Base-by-base conservation (phyloP, 768 basidiomycete species). In the Mycena albidolilacea region DNA sequence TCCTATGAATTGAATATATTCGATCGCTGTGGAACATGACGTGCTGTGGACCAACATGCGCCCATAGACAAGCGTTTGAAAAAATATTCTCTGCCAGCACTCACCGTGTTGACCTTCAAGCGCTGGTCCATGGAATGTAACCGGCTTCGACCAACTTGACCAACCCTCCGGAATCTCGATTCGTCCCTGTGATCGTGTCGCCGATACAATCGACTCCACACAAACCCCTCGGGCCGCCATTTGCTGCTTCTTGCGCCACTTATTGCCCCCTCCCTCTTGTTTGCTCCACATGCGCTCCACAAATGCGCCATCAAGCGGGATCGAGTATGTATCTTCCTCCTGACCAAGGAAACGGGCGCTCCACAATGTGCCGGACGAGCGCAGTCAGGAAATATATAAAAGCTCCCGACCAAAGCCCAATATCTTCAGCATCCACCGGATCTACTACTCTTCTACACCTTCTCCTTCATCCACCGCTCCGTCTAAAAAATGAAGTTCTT, bases 401-500 rank as follows among this genome's bases (percentile, higher is more conserved):
- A 64, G 37, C 30, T 50, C 64, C 39, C 12, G 9, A 39, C 48
- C n/a, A 39, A 15, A 21, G 35, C 12, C 37, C 5, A 14, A 64
- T 39, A n/a, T 48, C 46, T 54, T 64, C 50, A 39, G 48, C 44
- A 46, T 50, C 64, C 48, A 11, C 38, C 50, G 11, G 37, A 64
- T 17, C 64, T 9, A 54, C 12, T 39, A 7, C 37, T 37, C 12
- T 14, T 37, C 12, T 14, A 30, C 41, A 4, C 64, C 11, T 11
- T 48, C 30, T 23, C 15, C 48, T 50, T 35, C 11, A 64, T 43
- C 58, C 15, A 9, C 57, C 58, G 38, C 8, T 54, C 64, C 23
- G 23, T 44, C 8, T 19, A n/a, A 21, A 69, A 60, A 7, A 70
- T 64, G 69, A 57, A 38, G 64, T 64, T 70, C 61, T 63, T 43